These are phyloP conservation scores for Prunella vulgaris DNA, from an alignment of 257 asterid species.

Conservation along the genomic window DNA sequence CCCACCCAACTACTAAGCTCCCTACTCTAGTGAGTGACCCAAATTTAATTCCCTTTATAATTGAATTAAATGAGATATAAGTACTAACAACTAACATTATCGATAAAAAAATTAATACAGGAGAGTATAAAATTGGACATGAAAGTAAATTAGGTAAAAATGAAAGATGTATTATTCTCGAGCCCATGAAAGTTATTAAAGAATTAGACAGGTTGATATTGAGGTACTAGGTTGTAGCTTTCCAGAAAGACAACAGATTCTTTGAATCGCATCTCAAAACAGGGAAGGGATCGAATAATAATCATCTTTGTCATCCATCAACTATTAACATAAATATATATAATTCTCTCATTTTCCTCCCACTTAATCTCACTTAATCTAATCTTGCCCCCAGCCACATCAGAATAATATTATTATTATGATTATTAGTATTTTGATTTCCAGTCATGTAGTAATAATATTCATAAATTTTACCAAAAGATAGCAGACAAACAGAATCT, in stretches of 20 bases:
- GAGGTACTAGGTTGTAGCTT: conserved; percentile 47
- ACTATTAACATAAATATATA: no score
- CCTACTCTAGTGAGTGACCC: no score
- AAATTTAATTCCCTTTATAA: no score
- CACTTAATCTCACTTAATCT: conserved; percentile 8
- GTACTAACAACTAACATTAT: no score
- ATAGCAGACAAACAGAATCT: conserved; percentile 27
- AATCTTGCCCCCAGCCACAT: background rate
- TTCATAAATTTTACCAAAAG: conserved; percentile 15
- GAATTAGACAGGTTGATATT: conserved; percentile 27
- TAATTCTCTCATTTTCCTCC: conserved; percentile 15
- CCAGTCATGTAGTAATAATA: background rate
- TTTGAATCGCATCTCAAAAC: conserved; percentile 21
- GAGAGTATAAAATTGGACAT: no score
- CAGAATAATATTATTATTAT: background rate
- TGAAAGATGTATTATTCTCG: conserved; percentile 20
- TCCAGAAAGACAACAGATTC: conserved; percentile 27
- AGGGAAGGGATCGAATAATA: conserved; percentile 14
- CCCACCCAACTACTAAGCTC: no score
- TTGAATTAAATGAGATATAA: no score
- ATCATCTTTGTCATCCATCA: conserved; percentile 20
- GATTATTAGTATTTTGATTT: background rate
- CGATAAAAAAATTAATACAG: no score
- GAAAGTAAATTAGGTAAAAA: no score
- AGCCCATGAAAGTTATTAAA: conserved; percentile 36